These are phyloP conservation scores for Saururus chinensis DNA, from an alignment of 164 flowering plant genomes.

Conservation along the genomic window DNA sequence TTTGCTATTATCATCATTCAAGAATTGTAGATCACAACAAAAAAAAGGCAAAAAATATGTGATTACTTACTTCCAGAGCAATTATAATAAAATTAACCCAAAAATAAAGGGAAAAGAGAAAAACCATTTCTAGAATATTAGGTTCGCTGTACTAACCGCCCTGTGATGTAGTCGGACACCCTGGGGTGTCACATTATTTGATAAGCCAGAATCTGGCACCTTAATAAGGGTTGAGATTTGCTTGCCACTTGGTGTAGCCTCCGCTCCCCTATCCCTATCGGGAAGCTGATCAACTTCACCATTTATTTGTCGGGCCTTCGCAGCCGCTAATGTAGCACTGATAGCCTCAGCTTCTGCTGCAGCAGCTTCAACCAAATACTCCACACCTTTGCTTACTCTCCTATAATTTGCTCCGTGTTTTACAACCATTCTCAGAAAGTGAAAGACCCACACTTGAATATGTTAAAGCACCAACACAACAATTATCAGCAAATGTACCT, in stretches of 20 bases:
- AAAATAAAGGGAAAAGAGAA: slow-evolving; percentile 1
- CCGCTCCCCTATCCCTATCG: slow-evolving; percentile 85
- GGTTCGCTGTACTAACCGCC: slow-evolving; percentile 53
- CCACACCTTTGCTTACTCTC: slow-evolving; percentile 86
- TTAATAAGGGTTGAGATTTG: slow-evolving; percentile 54
- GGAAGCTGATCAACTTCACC: slow-evolving; percentile 80
- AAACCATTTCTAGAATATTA: neutral
- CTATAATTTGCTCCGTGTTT: slow-evolving; percentile 26
- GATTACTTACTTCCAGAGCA: neutral
- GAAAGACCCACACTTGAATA: neutral
- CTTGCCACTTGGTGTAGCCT: slow-evolving; percentile 92
- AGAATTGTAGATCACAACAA: too few relatives aligned
- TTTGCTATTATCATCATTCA: too few relatives aligned
- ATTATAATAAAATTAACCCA: neutral
- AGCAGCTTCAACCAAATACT: slow-evolving; percentile 93
- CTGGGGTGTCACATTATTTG: slow-evolving; percentile 45
- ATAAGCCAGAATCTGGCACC: slow-evolving; percentile 48
- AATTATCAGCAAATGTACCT: slow-evolving; percentile 32
- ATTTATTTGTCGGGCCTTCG: slow-evolving; percentile 88
- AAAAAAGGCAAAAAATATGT: too few relatives aligned
- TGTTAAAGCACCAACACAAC: neutral
- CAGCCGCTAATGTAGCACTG: slow-evolving; percentile 90
- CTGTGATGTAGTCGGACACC: slow-evolving; percentile 92
- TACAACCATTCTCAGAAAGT: slow-evolving; percentile 1
- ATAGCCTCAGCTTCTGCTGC: slow-evolving; percentile 99